These are phyloP conservation scores for Penicillium coprophilum DNA, from an alignment of 495 filamentous ascomycete genomes.

Conservation along the genomic window DNA sequence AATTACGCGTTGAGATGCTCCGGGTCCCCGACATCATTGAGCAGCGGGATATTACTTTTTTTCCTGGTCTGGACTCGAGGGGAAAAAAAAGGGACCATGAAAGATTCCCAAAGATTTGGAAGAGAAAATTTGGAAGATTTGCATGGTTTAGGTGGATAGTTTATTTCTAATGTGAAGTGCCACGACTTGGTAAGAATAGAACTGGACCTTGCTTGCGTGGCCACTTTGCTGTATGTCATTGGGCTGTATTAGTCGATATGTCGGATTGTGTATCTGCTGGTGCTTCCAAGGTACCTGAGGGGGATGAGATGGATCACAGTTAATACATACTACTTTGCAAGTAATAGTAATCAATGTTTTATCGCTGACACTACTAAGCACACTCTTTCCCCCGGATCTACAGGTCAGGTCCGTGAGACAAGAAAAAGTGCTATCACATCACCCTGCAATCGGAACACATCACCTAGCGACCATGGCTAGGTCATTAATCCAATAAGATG, in stretches of 20 bases:
- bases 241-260: slow-evolving; percentile 16
- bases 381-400: slow-evolving; percentile 26
- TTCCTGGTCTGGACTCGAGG: slow-evolving; percentile 17
- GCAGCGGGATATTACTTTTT: slow-evolving; percentile 5
- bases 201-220: slow-evolving; percentile 27
- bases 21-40: slow-evolving; percentile 17
- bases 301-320: slow-evolving; percentile 26
- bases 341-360: neutral
- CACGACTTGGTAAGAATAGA: slow-evolving; percentile 10
- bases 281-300: neutral
- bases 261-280: slow-evolving; percentile 10
- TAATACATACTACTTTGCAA: neutral
- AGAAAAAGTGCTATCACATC: slow-evolving; percentile 26
- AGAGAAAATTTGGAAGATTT: neutral
- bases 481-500: slow-evolving; percentile 22
- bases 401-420: slow-evolving; percentile 19
- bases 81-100: neutral
- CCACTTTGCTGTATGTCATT: slow-evolving; percentile 10
- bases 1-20: slow-evolving; percentile 20
- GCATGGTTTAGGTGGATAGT: neutral
- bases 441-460: slow-evolving; percentile 29
- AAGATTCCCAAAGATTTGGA: neutral
- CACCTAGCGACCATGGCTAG: slow-evolving; percentile 29
- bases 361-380: slow-evolving; percentile 2
- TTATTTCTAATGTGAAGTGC: slow-evolving; percentile 7